Evolutionary conservation across 75 land plant genomes (phyloP), one percentile per base, ranked within the genome.

Genomic region (Picea sitchensis): DNA sequence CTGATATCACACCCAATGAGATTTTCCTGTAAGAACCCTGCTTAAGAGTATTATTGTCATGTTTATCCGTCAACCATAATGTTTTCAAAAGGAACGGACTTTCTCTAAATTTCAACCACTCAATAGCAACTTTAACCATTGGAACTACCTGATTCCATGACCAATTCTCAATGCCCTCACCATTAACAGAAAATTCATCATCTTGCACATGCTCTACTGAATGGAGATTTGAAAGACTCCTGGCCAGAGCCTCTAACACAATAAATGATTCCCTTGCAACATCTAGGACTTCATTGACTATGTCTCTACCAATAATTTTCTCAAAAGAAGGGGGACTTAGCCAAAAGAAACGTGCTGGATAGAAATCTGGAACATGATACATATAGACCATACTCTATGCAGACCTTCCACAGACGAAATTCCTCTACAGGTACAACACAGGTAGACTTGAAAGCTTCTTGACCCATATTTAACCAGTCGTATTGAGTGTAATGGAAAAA

Each of bases 371-470:
- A 95, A 62, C 84, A 80, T 41, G 91, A 82, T 23, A 93, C 80
- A 61, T 93, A 87, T 80, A 90, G 84, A 18, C 90, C 90, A 83
- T 91, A 86, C 56, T 87, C 62, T 77, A 95, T 84, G 85, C 94
- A 97, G 21, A 90, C 87, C 75, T 84, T 90, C 99, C 95, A 97
- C 21, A 97, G 78, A 0, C 94, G 85, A 56, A 97, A 83, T 75
- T 91, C 91, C 81, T 95, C 96, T 77, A 93, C 88, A 76, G 93
- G 65, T 79, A 88, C 79, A 58, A 84, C 80, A 77, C 88, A 90
- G 58, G 62, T 64, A 38, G 84, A 72, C 78, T 78, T 86, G 77
- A 84, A 84, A 18, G 86, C 21, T 61, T 84, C 93, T 51, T 63
- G 78, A 72, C 89, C 93, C 62, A 73, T 65, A 47, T 80, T 85